Conservation (phyloP, 164 flowering plant species). For the Umbilicus rupestris region DNA sequence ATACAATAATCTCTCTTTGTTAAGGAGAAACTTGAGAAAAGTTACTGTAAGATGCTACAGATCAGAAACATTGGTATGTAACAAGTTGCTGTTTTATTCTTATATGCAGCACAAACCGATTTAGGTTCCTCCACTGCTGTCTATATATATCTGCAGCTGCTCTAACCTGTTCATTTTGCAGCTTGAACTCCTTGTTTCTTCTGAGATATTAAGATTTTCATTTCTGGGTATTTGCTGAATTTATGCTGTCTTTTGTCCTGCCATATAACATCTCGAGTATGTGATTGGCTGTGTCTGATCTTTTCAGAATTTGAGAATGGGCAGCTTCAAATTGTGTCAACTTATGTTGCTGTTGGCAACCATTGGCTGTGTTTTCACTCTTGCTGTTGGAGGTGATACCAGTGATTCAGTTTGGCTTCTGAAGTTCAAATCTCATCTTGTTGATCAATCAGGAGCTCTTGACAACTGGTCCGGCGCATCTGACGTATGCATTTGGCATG, state of each 20-base stretch:
- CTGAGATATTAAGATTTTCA: not conserved
- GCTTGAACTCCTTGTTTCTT: not conserved
- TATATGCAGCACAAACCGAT: not conserved
- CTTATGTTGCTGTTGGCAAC: constrained; percentile 31
- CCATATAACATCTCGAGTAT: not conserved
- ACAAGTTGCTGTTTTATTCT: not conserved
- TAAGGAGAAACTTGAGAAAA: not conserved
- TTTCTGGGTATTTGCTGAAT: not conserved
- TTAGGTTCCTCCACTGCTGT: not conserved
- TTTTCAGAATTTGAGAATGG: constrained; percentile 26
- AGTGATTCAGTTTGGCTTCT: constrained; percentile 54
- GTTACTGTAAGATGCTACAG: not conserved
- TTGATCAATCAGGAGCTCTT: constrained; percentile 51
- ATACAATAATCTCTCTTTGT: not conserved
- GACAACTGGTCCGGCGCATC: constrained; percentile 44
- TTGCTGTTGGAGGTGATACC: constrained; percentile 23
- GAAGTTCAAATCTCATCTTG: constrained; percentile 47
- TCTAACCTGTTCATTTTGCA: not conserved
- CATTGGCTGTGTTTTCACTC: constrained; percentile 20
- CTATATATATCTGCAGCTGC: not conserved
- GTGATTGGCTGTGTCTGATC: constrained; percentile 9
- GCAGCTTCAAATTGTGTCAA: constrained; percentile 19
- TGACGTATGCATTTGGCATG: constrained; percentile 63
- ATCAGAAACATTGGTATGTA: not conserved
- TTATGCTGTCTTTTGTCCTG: not conserved